Base-by-base conservation (phyloP, 1,139 yeast genomes). In the Saccharomyces hybrid region DNA sequence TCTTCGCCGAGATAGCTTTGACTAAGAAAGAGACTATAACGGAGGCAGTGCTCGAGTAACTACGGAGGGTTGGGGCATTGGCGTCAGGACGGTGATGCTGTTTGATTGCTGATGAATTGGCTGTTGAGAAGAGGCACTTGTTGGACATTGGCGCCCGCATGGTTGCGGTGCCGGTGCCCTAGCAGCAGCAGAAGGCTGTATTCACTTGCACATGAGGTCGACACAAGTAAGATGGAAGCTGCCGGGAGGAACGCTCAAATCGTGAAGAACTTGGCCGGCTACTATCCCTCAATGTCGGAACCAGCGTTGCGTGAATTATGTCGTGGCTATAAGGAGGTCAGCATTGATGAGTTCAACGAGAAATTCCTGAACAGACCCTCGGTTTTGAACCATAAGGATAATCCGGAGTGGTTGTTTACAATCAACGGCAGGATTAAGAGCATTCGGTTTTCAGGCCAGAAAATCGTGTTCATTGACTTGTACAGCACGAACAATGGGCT, bases 401-500 rank as follows among this genome's bases (percentile, higher is more conserved):
- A 38, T 38, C 44, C 25, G n/a, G 11, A 38, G 2, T 38, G 44
- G 44, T 20, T 50, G 3, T 41, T 55, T 50, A 23, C 42, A 1
- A 23, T 51, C 5, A 53, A 57, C 48, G 73, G 72, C 11, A 58
- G 67, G 27, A 62, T 69, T 44, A 61, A 56, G 44, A 60, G 59
- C 30, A 63, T 68, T 23, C 56, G 72, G 42, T 60, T 58, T 47
- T 61, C 69, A 5, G 72, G 72, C 23, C 67, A 64, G 53, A 66
- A 64, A 46, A 67, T 69, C 48, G 67, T 68, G 47, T 70, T 70
- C 52, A 61, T 68, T 34, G 70, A 67, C 52, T 51, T 70, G n/a
- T 50, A 50, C 48, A 51, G 51, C 47, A 51, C 50, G 5, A 27
- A 32, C 11, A 23, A 48, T 28, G 54, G 50, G 31, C 41, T 54